These are phyloP conservation scores for Pseudopyricularia javanii DNA, from an alignment of 2,329 filamentous ascomycete genomes.

Conservation along the genomic window DNA sequence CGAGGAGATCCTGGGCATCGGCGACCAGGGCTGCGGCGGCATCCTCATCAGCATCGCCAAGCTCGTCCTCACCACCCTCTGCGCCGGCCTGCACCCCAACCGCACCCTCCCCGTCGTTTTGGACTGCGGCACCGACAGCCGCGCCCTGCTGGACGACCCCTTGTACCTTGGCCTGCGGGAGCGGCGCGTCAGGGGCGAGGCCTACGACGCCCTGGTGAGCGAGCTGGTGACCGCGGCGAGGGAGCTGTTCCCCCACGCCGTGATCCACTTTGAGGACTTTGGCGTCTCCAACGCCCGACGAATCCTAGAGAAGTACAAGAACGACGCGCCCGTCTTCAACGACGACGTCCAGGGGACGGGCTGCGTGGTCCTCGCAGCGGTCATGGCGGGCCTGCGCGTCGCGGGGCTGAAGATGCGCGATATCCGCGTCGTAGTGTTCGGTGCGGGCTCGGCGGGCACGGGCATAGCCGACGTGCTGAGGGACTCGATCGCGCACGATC, in stretches of 20 bases:
- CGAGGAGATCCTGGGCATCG: slow-evolving; percentile 72
- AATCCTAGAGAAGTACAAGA: slow-evolving; percentile 63
- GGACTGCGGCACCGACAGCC: slow-evolving; percentile 77
- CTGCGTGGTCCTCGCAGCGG: slow-evolving; percentile 72
- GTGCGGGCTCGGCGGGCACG: slow-evolving; percentile 68
- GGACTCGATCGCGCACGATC: slow-evolving; percentile 64
- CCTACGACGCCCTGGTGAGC: slow-evolving; percentile 69
- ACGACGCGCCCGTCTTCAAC: slow-evolving; percentile 73
- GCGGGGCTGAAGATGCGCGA: slow-evolving; percentile 47
- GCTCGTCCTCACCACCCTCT: slow-evolving; percentile 68
- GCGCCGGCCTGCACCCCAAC: slow-evolving; percentile 74
- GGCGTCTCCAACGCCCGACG: slow-evolving; percentile 63
- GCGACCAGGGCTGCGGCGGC: slow-evolving; percentile 77
- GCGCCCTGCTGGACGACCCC: slow-evolving; percentile 60
- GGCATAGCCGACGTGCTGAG: slow-evolving; percentile 78
- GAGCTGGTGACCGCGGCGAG: slow-evolving; percentile 57
- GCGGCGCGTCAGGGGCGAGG: slow-evolving; percentile 52
- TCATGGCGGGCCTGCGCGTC: slow-evolving; percentile 65
- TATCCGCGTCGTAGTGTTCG: slow-evolving; percentile 63
- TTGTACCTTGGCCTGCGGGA: slow-evolving; percentile 67
- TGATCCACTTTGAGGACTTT: slow-evolving; percentile 87
- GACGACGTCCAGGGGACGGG: slow-evolving; percentile 86
- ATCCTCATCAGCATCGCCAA: slow-evolving; percentile 80
- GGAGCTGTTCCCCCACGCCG: slow-evolving; percentile 64
- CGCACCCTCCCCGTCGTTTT: slow-evolving; percentile 70